phyloP scores from a whole-genome alignment of 805 yeast species.

The Metschnikowia kunwiensis region DNA sequence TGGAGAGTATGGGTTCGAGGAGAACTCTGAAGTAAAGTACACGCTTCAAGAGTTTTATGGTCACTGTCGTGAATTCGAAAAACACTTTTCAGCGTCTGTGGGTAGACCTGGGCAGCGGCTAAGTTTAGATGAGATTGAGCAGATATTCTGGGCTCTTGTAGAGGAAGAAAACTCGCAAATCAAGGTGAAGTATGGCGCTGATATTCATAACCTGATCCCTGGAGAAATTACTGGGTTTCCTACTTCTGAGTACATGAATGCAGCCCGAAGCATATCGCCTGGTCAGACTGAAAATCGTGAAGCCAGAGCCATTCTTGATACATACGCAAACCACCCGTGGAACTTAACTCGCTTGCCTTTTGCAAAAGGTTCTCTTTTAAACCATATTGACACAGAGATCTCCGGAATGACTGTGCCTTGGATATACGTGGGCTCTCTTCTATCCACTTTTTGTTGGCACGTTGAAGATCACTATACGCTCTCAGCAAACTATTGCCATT shows the following conservation, averaged over 20 bases:
- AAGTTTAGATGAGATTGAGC: conserved; percentile 49
- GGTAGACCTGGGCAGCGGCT: conserved; percentile 29
- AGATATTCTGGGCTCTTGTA: conserved; percentile 61
- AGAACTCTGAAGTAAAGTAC: conserved; percentile 49
- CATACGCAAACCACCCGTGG: conserved; percentile 63
- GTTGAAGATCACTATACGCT: conserved; percentile 91
- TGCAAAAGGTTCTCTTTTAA: conserved; percentile 65
- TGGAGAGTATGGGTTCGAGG: conserved; percentile 86
- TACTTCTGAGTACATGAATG: conserved; percentile 20
- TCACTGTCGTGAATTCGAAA: conserved; percentile 49
- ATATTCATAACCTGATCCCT: conserved; percentile 62
- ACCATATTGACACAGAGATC: conserved; percentile 60
- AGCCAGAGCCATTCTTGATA: conserved; percentile 16
- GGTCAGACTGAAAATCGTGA: not conserved
- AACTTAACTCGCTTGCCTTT: conserved; percentile 72
- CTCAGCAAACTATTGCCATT: conserved; percentile 88
- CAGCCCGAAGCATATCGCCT: conserved; percentile 23
- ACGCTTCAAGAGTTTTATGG: conserved; percentile 58
- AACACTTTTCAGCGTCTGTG: conserved; percentile 37
- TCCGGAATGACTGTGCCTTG: conserved; percentile 96
- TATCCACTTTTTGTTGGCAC: conserved; percentile 96
- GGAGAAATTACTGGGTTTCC: conserved; percentile 80
- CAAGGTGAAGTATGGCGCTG: conserved; percentile 80
- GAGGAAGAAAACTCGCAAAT: conserved; percentile 41
- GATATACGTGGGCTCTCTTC: conserved; percentile 86